Base-by-base conservation (phyloP, 1,284 basidiomycete species). In the Rhodotorula sp. region DNA sequence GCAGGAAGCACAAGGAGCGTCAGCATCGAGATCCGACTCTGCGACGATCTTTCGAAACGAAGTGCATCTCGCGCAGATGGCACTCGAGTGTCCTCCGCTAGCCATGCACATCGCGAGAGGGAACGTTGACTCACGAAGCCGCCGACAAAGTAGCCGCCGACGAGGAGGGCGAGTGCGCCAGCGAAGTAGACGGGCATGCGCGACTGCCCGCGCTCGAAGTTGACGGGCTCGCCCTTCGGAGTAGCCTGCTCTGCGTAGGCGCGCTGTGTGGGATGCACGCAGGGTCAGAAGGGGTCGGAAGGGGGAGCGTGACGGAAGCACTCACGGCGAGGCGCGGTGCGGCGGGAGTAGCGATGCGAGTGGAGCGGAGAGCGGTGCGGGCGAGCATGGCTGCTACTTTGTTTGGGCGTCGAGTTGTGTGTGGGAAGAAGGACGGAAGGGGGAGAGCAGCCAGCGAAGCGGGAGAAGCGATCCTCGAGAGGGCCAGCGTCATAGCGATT, bases 131-230 rank as follows among this genome's bases (percentile, higher is more conserved):
- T 34, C 27, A 71, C 66, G 12, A 67, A 67, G 54, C 44, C n/a
- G 9, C 71, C 71, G 58, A 64, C 45, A 48, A 67, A 67, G 68
- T 73, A 73, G 21, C 71, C 71, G 5, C 61, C 65, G 9, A 49
- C 65, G 59, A 73, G 71, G n/a, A 70, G 57, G 52, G 48, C 58
- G 54, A 73, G 46, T 42, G 71, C 71, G 8, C 42, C 61, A 7
- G 21, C 71, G 58, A 73, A 67, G 61, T 58, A 73, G 68, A 73
- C 48, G 14, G 73, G 73, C 8, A 67, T 71, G n/a, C 50, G 52
- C 3, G 67, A 68, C 16, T 56, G 64, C 12, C 64, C 73, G n/a
- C 73, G 66, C 64, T 74, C 68, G 23, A 56, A 55, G 73, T 74
- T 74, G 67, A 71, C 42, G 27, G 73, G 73, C 64, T 74, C 73